Base-by-base conservation (phyloP, 2,329 filamentous ascomycete species). In the Sporothrix sp. region DNA sequence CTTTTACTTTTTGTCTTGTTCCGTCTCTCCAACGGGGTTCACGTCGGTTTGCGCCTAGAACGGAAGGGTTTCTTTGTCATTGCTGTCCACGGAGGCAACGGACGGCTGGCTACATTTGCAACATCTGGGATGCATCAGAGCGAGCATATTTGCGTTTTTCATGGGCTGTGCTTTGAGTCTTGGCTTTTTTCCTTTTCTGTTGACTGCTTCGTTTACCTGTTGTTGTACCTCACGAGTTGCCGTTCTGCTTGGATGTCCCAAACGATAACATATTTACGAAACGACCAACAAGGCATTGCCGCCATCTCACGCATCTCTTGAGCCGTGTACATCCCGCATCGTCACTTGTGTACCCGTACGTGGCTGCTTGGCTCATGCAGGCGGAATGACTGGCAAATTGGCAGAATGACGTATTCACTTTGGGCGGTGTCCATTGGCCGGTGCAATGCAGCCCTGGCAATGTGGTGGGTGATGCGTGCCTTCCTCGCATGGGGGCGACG, bases 191-290 rank as follows among this genome's bases (percentile, higher is more conserved):
- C 39, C 28, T 20, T 14, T 35, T 11, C 18, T 38, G 3, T 35
- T 11, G 14, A 14, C 25, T 45, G n/a, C n/a, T 30, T 49, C 37
- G 28, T 42, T 18, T 35, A n/a, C 28, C 21, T 40, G 23, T 16
- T 27, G 39, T 39, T 51, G n/a, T 40, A 39, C 44, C 45, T 30
- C 25, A 38, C n/a, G n/a, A n/a, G n/a, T n/a, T n/a, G n/a, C n/a
- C n/a, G n/a, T n/a, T n/a, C n/a, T n/a, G n/a, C n/a, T n/a, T n/a
- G n/a, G n/a, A n/a, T n/a, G n/a, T n/a, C n/a, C n/a, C n/a, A n/a
- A n/a, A n/a, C n/a, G n/a, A n/a, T n/a, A n/a, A n/a, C n/a, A n/a
- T n/a, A n/a, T 40, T 45, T 25, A 44, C 35, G 42, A 47, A 28
- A 47, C 33, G 44, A 37, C 30, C 30, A 35, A 45, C n/a, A n/a